phyloP scores from a whole-genome alignment of 1,139 yeast species.

The Yamadazyma dushanensis region DNA sequence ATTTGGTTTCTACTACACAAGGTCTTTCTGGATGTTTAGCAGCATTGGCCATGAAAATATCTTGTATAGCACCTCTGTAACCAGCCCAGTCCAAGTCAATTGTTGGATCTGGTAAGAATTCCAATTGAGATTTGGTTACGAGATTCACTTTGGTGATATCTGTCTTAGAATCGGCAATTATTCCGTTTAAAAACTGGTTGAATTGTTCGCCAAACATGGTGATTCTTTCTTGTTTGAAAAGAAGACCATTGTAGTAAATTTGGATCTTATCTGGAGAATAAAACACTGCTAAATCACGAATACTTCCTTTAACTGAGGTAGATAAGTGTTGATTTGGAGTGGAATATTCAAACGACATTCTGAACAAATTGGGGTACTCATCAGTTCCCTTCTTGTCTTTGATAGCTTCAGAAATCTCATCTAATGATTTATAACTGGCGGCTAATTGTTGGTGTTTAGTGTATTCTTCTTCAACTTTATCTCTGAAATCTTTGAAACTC shows the following conservation, averaged over 20 bases:
- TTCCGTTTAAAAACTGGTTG: slow-evolving; percentile 44
- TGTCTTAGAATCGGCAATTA: slow-evolving; percentile 29
- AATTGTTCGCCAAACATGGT: slow-evolving; percentile 73
- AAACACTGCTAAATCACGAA: slow-evolving; percentile 65
- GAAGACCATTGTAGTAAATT: slow-evolving; percentile 71
- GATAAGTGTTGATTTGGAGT: slow-evolving; percentile 41
- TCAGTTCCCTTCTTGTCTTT: slow-evolving; percentile 52
- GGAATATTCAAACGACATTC: slow-evolving; percentile 61
- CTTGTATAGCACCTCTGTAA: slow-evolving; percentile 94
- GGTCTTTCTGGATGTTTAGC: slow-evolving; percentile 76
- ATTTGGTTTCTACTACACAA: slow-evolving; percentile 91
- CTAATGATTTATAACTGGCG: slow-evolving; percentile 48
- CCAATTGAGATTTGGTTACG: slow-evolving; percentile 60
- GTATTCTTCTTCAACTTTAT: slow-evolving; percentile 45
- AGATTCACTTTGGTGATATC: slow-evolving; percentile 64
- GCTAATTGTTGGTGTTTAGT: slow-evolving; percentile 31
- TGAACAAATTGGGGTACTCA: slow-evolving; percentile 61
- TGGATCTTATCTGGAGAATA: slow-evolving; percentile 28
- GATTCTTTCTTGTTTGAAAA: slow-evolving; percentile 73
- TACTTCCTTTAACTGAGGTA: slow-evolving; percentile 51
- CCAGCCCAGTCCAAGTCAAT: slow-evolving; percentile 85
- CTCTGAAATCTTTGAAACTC: slow-evolving; percentile 54
- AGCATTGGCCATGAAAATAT: slow-evolving; percentile 86
- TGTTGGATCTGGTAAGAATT: slow-evolving; percentile 82
- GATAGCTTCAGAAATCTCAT: slow-evolving; percentile 55